phyloP scores from a whole-genome alignment of 2,329 filamentous ascomycete genomes.

The Aspergillus brunneoviolaceus region DNA sequence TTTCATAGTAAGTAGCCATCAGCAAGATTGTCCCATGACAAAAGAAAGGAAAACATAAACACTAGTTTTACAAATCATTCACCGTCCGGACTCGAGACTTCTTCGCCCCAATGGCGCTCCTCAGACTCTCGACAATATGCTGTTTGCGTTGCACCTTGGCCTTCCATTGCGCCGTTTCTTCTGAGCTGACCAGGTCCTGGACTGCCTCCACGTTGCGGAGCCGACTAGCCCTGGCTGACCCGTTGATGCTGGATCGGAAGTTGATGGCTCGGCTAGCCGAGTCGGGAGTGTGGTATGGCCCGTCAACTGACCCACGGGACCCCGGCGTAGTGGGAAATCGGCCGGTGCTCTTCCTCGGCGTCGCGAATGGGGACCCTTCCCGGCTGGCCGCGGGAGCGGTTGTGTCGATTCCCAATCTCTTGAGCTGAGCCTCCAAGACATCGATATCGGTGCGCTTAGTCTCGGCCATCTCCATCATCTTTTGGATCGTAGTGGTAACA shows the following conservation, averaged over 20 bases:
- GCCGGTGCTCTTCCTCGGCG: slow-evolving; percentile 33
- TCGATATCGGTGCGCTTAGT: slow-evolving; percentile 89
- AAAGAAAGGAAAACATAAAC: slow-evolving; percentile 8
- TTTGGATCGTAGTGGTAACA: slow-evolving; percentile 84
- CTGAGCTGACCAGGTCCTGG: slow-evolving; percentile 24
- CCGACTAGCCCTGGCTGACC: slow-evolving; percentile 33
- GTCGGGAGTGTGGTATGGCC: slow-evolving; percentile 43
- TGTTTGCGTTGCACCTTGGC: slow-evolving; percentile 37
- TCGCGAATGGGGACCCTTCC: slow-evolving; percentile 41
- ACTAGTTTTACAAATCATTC: slow-evolving; percentile 30
- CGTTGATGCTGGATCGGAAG: slow-evolving; percentile 38
- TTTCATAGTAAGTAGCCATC: neutral
- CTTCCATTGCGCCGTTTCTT: slow-evolving; percentile 38
- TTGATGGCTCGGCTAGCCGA: slow-evolving; percentile 33
- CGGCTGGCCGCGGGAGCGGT: slow-evolving; percentile 27
- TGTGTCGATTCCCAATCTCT: slow-evolving; percentile 61
- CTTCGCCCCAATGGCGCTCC: slow-evolving; percentile 36
- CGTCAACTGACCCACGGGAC: slow-evolving; percentile 35
- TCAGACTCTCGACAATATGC: slow-evolving; percentile 37
- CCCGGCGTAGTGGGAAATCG: slow-evolving; percentile 40
- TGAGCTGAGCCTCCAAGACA: slow-evolving; percentile 82
- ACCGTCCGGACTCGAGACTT: slow-evolving; percentile 34
- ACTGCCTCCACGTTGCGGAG: slow-evolving; percentile 33
- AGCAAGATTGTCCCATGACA: slow-evolving; percentile 9
- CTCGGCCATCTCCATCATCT: slow-evolving; percentile 91